These are phyloP conservation scores for Oidiodendron maius DNA, from an alignment of 495 filamentous ascomycete genomes.

Conservation along the genomic window DNA sequence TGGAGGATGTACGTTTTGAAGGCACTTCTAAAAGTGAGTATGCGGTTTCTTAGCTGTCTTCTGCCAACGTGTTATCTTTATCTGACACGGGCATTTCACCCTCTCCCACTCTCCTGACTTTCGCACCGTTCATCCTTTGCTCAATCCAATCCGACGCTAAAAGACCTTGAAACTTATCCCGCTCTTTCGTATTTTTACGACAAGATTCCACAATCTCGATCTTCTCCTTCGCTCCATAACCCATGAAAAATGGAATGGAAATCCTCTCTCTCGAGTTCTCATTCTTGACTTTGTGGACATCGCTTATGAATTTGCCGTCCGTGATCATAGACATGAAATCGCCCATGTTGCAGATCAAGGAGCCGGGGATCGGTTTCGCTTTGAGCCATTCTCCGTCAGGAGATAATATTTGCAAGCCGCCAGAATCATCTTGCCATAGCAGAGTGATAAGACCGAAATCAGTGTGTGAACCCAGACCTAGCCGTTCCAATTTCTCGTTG, in stretches of 20 bases:
- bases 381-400: conserved; percentile 44
- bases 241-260: conserved; percentile 37
- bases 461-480: conserved; percentile 50
- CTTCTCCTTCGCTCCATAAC: conserved; percentile 1
- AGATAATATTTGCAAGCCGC: conserved; percentile 45
- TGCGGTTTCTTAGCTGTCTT: too few species aligned
- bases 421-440: conserved; percentile 43
- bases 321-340: conserved; percentile 51
- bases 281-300: conserved; percentile 36
- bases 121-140: too few species aligned
- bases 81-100: too few species aligned
- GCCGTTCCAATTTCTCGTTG: too few species aligned
- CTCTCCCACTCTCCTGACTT: too few species aligned
- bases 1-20: too few species aligned
- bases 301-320: conserved; percentile 33
- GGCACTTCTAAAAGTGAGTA: too few species aligned
- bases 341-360: conserved; percentile 59
- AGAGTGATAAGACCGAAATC: conserved; percentile 53
- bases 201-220: conserved; percentile 1
- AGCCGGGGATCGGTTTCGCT: conserved; percentile 44
- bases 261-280: conserved; percentile 33
- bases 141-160: too few species aligned
- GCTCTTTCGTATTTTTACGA: too few species aligned
- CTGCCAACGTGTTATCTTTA: too few species aligned
- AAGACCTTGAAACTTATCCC: too few species aligned